Evolutionary conservation across 192 early-diverging fungal species (phyloP).

Genomic region (Gaertneriomyces sp.): DNA sequence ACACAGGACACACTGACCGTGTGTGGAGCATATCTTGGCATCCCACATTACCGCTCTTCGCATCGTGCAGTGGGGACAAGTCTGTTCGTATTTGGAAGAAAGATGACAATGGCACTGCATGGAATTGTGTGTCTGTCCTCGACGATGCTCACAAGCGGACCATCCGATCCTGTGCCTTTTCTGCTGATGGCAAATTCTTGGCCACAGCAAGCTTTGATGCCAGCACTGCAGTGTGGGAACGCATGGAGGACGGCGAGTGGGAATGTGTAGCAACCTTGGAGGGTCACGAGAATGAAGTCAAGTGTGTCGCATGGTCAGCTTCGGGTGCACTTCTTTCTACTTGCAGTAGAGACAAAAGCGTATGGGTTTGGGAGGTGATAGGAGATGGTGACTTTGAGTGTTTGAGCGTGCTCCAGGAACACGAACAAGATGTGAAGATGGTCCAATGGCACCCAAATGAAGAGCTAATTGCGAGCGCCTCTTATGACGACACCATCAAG

Average conservation of each 20-base stretch:
- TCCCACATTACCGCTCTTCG: constrained; percentile 66
- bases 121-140: constrained; percentile 69
- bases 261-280: constrained; percentile 93
- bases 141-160: constrained; percentile 90
- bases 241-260: constrained; percentile 63
- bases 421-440: constrained; percentile 95
- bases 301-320: constrained; percentile 83
- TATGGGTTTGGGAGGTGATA: constrained; percentile 96
- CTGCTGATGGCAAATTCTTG: constrained; percentile 65
- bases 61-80: constrained; percentile 84
- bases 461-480: constrained; percentile 80
- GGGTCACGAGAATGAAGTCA: constrained; percentile 98
- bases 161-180: constrained; percentile 82
- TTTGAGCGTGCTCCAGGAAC: constrained; percentile 90
- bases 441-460: constrained; percentile 86
- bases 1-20: constrained; percentile 70
- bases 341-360: constrained; percentile 93
- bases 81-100: constrained; percentile 82
- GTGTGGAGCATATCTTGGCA: constrained; percentile 89
- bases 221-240: constrained; percentile 88
- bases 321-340: constrained; percentile 84
- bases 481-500: constrained; percentile 92
- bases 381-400: constrained; percentile 94
- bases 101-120: constrained; percentile 34
- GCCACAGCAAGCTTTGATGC: constrained; percentile 93